Conservation (phyloP, 1,284 basidiomycete species). For the Ustanciosporium gigantosporum region DNA sequence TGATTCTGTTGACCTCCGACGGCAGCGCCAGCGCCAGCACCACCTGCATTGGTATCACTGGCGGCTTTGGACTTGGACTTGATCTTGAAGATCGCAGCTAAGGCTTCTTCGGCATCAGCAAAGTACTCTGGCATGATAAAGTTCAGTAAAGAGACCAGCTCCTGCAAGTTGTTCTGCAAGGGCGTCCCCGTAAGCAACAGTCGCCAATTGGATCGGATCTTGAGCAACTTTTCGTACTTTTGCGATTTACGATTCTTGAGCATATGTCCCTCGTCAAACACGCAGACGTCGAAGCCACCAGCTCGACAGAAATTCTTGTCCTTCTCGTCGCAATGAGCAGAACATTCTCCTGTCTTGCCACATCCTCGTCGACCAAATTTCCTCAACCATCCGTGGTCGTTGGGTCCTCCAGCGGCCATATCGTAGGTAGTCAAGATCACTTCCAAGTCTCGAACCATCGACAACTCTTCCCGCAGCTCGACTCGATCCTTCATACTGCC, state of each 20-base stretch:
- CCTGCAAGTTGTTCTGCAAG: slow-evolving; percentile 80
- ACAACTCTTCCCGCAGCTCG: slow-evolving; percentile 71
- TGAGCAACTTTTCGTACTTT: slow-evolving; percentile 85
- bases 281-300: slow-evolving; percentile 77
- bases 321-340: slow-evolving; percentile 20
- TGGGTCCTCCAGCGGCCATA: slow-evolving; percentile 76
- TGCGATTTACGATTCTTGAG: slow-evolving; percentile 97
- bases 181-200: slow-evolving; percentile 94
- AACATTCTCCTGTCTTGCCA: slow-evolving; percentile 25
- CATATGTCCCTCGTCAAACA: slow-evolving; percentile 94
- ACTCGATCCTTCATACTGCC: slow-evolving; percentile 87
- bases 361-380: slow-evolving; percentile 61
- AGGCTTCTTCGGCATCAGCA: slow-evolving; percentile 71
- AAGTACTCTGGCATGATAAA: slow-evolving; percentile 95
- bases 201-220: slow-evolving; percentile 84
- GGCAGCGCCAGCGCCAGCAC: no score
- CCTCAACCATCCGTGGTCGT: slow-evolving; percentile 85
- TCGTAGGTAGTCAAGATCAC: slow-evolving; percentile 97
- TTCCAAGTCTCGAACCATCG: slow-evolving; percentile 74
- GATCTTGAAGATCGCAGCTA: slow-evolving; percentile 95
- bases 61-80: no score
- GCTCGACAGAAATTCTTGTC: slow-evolving; percentile 23
- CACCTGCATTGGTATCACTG: no score
- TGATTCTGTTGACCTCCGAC: slow-evolving; percentile 82
- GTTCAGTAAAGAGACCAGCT: slow-evolving; percentile 88